phyloP scores from a whole-genome alignment of 352 stramenopile species.

The Globisporangium paroecandrum region DNA sequence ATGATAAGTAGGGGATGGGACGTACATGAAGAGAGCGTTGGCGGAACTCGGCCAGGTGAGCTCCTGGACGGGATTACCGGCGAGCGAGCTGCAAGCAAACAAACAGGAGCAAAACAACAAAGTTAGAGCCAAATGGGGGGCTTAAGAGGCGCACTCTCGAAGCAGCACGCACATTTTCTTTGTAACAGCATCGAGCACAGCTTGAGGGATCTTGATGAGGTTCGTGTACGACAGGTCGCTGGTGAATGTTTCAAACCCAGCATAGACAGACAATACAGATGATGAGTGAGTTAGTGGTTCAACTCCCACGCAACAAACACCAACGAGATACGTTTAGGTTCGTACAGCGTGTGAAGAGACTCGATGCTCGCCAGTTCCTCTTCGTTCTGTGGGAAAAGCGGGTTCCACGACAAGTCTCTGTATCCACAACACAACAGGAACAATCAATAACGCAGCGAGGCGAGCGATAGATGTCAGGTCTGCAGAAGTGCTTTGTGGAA shows the following conservation, averaged over 20 bases:
- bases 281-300: not conserved
- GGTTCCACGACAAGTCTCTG: slow-evolving; percentile 11
- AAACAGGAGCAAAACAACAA: not conserved
- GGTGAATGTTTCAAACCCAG: not conserved
- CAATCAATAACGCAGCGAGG: not conserved
- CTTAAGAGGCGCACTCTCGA: not conserved
- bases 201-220: slow-evolving; percentile 3
- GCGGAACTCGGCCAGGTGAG: slow-evolving; percentile 7
- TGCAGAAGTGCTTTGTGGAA: not conserved
- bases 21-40: slow-evolving; percentile 12
- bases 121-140: not conserved
- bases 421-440: not conserved
- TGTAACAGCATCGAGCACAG: not conserved
- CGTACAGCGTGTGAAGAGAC: slow-evolving; percentile 4
- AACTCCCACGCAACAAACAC: not conserved
- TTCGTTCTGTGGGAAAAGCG: slow-evolving; percentile 7
- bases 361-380: not conserved
- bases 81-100: not conserved
- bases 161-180: not conserved
- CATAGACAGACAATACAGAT: not conserved
- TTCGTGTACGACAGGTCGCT: slow-evolving; percentile 12
- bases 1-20: no score
- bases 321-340: not conserved
- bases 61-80: not conserved
- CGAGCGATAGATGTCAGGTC: not conserved